phyloP scores from a whole-genome alignment of 2,329 filamentous ascomycete genomes.

The Myotisia sp. region DNA sequence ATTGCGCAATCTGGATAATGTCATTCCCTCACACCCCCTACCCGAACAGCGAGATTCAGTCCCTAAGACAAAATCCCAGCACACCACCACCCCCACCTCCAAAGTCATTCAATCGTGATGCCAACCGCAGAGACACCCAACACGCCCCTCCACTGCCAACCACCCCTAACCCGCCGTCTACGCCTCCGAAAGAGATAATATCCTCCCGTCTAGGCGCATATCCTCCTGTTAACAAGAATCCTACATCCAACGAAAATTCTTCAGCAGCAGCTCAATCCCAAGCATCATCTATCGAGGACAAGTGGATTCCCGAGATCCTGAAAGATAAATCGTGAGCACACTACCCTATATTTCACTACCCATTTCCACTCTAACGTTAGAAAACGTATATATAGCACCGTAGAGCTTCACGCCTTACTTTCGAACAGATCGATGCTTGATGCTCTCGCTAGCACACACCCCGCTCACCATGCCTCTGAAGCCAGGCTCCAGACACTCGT shows the following conservation, averaged over 20 bases:
- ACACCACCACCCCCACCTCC: conserved; percentile 56
- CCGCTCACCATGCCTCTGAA: conserved; percentile 53
- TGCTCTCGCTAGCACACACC: conserved; percentile 63
- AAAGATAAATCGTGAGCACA: conserved; percentile 64
- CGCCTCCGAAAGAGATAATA: conserved; percentile 19
- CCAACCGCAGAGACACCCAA: conserved; percentile 37
- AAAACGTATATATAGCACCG: conserved; percentile 15
- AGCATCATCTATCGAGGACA: conserved; percentile 38
- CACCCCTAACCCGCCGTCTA: conserved; percentile 42
- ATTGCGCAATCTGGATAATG: no score
- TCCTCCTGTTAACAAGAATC: no score
- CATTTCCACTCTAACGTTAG: conserved; percentile 9
- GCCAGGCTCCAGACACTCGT: conserved; percentile 51
- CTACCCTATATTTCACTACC: conserved; percentile 2
- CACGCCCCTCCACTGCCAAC: conserved; percentile 25
- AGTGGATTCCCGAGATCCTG: conserved; percentile 62
- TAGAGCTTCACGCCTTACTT: conserved; percentile 60
- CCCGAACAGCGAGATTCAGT: background rate
- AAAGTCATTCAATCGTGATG: conserved; percentile 55
- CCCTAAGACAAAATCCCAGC: conserved; percentile 28
- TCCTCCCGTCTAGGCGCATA: conserved; percentile 9
- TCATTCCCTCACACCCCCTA: conserved; percentile 7
- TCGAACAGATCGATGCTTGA: conserved; percentile 53
- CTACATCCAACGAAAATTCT: no score
- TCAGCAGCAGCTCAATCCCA: conserved; percentile 13